phyloP scores from a whole-genome alignment of 2,329 filamentous ascomycete species.

The Colletotrichum cereale region DNA sequence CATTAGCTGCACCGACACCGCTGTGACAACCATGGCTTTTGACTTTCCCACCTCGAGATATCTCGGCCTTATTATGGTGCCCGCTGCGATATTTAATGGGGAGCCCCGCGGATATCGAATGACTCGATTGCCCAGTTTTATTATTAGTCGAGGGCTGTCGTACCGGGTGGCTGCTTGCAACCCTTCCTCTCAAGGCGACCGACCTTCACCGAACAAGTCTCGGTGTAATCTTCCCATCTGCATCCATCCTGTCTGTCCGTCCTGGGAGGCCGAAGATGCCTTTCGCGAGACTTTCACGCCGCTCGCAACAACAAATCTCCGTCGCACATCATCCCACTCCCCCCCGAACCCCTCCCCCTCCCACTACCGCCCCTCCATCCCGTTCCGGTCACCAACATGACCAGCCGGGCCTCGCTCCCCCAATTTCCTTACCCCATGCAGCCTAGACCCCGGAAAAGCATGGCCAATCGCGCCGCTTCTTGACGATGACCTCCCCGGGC shows the following conservation, averaged over 20 bases:
- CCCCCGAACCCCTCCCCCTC: constrained; percentile 1
- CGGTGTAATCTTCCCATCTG: constrained; percentile 15
- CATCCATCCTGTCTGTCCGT: background rate
- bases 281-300: background rate
- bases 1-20: constrained; percentile 7
- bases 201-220: constrained; percentile 13
- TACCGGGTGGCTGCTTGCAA: background rate
- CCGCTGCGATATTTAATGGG: constrained; percentile 34
- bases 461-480: constrained; percentile 32
- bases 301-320: constrained; percentile 36
- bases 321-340: background rate
- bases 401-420: constrained; percentile 8
- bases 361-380: too few relatives aligned
- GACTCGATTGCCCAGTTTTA: constrained; percentile 17
- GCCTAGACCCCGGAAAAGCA: constrained; percentile 31
- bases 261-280: background rate
- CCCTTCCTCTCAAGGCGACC: background rate
- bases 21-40: constrained; percentile 34
- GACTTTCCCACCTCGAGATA: constrained; percentile 34
- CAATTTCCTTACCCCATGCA: constrained; percentile 33
- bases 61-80: constrained; percentile 37
- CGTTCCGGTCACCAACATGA: background rate
- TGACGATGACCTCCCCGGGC: constrained; percentile 30
- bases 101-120: constrained; percentile 22
- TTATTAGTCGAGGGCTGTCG: background rate